These are phyloP conservation scores for Penicillium dipodomyicola DNA, from an alignment of 495 filamentous ascomycete genomes.

Conservation along the genomic window DNA sequence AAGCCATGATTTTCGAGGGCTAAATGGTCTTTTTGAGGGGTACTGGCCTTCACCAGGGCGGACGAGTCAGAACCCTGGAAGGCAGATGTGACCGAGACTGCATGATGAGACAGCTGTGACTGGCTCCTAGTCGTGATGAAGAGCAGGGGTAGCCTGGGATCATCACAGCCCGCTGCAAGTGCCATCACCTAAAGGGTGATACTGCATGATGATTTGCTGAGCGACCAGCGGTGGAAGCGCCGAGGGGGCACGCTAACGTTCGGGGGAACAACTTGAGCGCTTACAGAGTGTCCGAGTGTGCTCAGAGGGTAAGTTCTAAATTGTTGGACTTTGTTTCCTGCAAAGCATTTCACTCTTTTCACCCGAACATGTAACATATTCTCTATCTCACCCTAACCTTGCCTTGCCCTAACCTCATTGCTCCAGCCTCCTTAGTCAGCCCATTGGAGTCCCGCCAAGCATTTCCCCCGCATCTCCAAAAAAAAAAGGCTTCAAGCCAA, in stretches of 20 bases:
- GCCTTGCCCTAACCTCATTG: too few species aligned
- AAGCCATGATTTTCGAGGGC: slow-evolving; percentile 28
- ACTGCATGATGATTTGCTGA: slow-evolving; percentile 12
- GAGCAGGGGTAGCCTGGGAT: slow-evolving; percentile 16
- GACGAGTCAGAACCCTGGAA: slow-evolving; percentile 38
- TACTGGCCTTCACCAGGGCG: slow-evolving; percentile 14
- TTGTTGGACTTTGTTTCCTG: not conserved
- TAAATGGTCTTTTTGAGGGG: slow-evolving; percentile 41
- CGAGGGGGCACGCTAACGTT: slow-evolving; percentile 10
- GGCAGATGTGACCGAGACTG: slow-evolving; percentile 37
- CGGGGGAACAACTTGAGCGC: slow-evolving; percentile 6
- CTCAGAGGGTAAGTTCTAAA: not conserved
- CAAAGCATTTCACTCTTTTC: not conserved
- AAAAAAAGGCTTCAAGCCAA: not conserved
- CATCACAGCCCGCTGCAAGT: slow-evolving; percentile 17
- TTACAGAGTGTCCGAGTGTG: not conserved
- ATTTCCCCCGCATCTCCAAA: slow-evolving; percentile 12
- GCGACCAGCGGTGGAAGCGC: slow-evolving; percentile 6
- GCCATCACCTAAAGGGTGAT: slow-evolving; percentile 13
- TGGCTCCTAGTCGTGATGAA: slow-evolving; percentile 14
- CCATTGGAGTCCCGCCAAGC: slow-evolving; percentile 4
- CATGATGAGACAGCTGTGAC: slow-evolving; percentile 23
- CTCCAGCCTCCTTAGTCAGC: not conserved
- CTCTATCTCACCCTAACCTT: not conserved
- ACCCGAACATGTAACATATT: not conserved